Base-by-base conservation (phyloP, 2,329 filamentous ascomycete species). In the Colletotrichum sp. region DNA sequence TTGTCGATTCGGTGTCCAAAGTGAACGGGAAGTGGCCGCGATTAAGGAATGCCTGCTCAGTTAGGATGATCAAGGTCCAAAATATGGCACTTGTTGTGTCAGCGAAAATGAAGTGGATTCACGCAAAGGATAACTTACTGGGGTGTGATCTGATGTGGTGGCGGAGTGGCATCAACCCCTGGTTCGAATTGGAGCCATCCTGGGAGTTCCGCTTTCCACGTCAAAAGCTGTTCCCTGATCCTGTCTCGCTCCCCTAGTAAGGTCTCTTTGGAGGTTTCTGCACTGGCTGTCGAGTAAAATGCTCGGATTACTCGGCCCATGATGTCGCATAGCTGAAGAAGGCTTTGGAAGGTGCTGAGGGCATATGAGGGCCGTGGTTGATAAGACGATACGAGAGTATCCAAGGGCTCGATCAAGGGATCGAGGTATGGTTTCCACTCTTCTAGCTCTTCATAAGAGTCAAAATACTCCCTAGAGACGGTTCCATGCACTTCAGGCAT, bases 1-100 rank as follows among this genome's bases (percentile, higher is more conserved):
- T 56, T 27, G 16, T 22, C 1, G 52, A 22, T 16, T 56, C 13
- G 2, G 12, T 0, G 0, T 0, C 0, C 52, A 56, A 56, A 0
- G 52, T 1, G 1, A 56, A 56, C 4, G 22, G 5, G 52, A 56
- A 56, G 52, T 56, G 52, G 2, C 52, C 52, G 4, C 52, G 22
- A 16, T 56, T 56, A 2, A 56, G 52, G 1, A 56, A 56, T 16
- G 52, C 52, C 25, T 56, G 52, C 52, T 56, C 52, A 27, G 52
- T 56, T 2, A 27, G 15, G 7, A 56, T 56, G 2, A 9, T 6
- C 8, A 56, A 9, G 52, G 52, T 27, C 25, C 22, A 56, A 16
- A 56, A 56, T 56, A 56, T 56, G 2, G 52, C 52, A 6, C 52
- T 56, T 56, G 22, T 56, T 13, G 13, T 56, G 3, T 56, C 2